phyloP scores from a whole-genome alignment of 768 basidiomycete species.

The Cytidiella melzeri region DNA sequence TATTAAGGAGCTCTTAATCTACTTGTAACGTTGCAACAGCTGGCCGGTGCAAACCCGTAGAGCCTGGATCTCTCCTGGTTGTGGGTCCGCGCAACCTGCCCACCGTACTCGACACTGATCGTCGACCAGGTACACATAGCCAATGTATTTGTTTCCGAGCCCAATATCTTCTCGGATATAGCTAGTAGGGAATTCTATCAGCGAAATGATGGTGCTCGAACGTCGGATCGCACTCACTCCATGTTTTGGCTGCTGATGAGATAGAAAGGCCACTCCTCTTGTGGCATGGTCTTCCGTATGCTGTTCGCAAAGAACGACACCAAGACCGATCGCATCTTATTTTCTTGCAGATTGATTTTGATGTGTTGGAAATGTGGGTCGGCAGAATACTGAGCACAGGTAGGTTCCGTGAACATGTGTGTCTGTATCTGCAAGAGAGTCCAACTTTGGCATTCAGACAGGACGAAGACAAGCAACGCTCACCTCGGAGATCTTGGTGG shows the following conservation, averaged over 20 bases:
- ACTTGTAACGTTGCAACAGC: constrained; percentile 44
- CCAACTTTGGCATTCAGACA: background rate
- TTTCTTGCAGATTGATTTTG: constrained; percentile 93
- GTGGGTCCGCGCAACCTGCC: constrained; percentile 88
- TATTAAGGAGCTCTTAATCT: too few species aligned
- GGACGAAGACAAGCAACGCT: constrained; percentile 10
- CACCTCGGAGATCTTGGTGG: constrained; percentile 85
- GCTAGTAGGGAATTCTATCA: constrained; percentile 3
- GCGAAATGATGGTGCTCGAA: background rate
- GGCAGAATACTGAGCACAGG: constrained; percentile 43
- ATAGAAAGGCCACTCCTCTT: constrained; percentile 61
- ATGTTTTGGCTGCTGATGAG: constrained; percentile 78
- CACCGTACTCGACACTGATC: constrained; percentile 80
- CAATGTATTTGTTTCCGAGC: constrained; percentile 84
- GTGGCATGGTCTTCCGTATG: constrained; percentile 61
- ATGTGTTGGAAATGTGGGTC: constrained; percentile 66
- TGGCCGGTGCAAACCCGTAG: constrained; percentile 67
- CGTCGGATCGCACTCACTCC: constrained; percentile 36
- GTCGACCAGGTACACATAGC: constrained; percentile 90
- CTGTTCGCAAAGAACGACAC: constrained; percentile 79
- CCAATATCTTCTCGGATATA: constrained; percentile 80
- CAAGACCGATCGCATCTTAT: constrained; percentile 85
- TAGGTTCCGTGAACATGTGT: constrained; percentile 57
- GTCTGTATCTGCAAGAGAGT: constrained; percentile 58
- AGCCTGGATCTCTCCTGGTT: constrained; percentile 59